Percentiles rank a stretch among this genome's conserved stretches.
phyloP scores from a whole-genome alignment of 306 rosid genomes.

The Cucurbita moschata region DNA sequence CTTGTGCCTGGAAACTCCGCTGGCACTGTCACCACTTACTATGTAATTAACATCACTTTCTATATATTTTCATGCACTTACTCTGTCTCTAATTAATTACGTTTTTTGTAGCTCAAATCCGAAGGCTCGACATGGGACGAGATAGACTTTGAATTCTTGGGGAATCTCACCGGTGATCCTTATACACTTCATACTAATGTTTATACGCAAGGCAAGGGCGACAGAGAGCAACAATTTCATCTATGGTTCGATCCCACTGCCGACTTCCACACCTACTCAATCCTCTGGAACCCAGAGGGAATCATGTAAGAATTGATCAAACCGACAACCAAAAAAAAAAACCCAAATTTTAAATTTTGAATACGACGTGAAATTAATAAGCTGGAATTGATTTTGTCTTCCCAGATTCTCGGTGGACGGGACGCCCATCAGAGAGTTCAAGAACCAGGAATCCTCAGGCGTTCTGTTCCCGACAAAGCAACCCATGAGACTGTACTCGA shows the following conservation, averaged over 20 bases:
- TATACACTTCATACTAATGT: constrained; percentile 65
- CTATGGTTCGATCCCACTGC: constrained; percentile 68
- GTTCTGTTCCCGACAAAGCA: constrained; percentile 43
- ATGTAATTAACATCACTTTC: constrained; percentile 17
- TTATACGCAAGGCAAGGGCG: constrained; percentile 49
- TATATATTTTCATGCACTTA: not conserved
- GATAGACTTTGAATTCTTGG: constrained; percentile 63
- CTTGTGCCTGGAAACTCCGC: constrained; percentile 62
- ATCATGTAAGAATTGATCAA: constrained; percentile 26
- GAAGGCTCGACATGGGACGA: constrained; percentile 61
- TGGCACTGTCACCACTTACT: constrained; percentile 60
- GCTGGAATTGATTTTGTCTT: not conserved
- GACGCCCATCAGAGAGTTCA: constrained; percentile 58
- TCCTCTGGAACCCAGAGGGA: constrained; percentile 54
- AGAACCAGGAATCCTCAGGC: constrained; percentile 42
- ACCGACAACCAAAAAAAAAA: too few species aligned
- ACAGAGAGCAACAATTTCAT: constrained; percentile 55
- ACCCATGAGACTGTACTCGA: constrained; percentile 44
- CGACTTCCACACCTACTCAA: constrained; percentile 52
- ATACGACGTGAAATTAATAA: too few species aligned
- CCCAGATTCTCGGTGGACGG: constrained; percentile 57
- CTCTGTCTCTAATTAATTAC: not conserved
- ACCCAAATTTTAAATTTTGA: too few species aligned
- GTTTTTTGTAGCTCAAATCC: constrained; percentile 34
- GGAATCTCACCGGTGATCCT: constrained; percentile 68